Evolutionary conservation across 202 grass and related monocot genomes (phyloP).

Genomic region (Cymbopogon flexuosus): DNA sequence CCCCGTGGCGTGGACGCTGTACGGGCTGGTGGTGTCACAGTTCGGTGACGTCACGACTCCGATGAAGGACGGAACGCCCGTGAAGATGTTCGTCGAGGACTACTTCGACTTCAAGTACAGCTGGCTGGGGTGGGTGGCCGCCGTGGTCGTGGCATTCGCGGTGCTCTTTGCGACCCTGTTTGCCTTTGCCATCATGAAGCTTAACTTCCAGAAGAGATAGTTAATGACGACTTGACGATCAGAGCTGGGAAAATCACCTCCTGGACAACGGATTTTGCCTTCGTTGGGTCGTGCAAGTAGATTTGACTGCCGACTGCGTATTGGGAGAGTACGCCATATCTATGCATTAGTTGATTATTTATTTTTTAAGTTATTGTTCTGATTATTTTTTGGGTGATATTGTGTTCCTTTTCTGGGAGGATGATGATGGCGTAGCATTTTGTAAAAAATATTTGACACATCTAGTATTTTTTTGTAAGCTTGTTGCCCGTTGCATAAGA

Average conservation of each 20-base stretch:
- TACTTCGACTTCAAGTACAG: slow-evolving; percentile 67
- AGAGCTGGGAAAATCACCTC: not conserved
- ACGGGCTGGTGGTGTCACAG: slow-evolving; percentile 70
- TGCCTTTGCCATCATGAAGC: slow-evolving; percentile 61
- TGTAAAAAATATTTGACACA: not conserved
- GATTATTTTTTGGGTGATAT: not conserved
- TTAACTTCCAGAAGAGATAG: slow-evolving; percentile 91
- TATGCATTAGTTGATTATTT: not conserved
- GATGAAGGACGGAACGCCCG: slow-evolving; percentile 20
- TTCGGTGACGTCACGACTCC: slow-evolving; percentile 46
- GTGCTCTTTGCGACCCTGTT: slow-evolving; percentile 66
- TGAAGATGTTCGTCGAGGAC: slow-evolving; percentile 35
- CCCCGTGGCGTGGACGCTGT: slow-evolving; percentile 69
- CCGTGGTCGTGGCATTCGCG: slow-evolving; percentile 40
- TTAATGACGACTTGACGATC: slow-evolving; percentile 33
- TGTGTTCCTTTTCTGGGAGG: not conserved
- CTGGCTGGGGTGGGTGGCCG: slow-evolving; percentile 56
- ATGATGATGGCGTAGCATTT: not conserved
- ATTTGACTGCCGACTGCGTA: slow-evolving; percentile 15
- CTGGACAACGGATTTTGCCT: not conserved
- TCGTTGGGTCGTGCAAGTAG: not conserved
- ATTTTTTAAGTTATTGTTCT: too few species aligned
- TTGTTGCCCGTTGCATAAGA: too few species aligned
- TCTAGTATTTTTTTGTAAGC: not conserved
- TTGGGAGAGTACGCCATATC: not conserved